A percentile compares a stretch with the other conserved stretches of the same genome.
phyloP scores from a whole-genome alignment of 805 yeast genomes.

The Lachancea mirantina region DNA sequence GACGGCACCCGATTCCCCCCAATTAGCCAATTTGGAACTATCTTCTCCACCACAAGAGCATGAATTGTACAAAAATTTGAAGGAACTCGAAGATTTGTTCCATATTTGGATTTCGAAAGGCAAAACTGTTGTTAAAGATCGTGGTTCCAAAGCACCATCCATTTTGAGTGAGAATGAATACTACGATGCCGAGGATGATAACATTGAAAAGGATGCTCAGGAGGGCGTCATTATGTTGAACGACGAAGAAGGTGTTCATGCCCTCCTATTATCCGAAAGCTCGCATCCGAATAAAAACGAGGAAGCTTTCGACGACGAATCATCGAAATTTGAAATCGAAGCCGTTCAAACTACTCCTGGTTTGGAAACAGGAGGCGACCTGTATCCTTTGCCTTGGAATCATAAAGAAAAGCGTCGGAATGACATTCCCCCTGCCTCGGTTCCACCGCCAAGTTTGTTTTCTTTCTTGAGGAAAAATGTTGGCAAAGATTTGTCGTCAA shows the following conservation, averaged over 20 bases:
- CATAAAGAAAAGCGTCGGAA: conserved; percentile 44
- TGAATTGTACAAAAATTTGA: conserved; percentile 20
- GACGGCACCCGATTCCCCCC: neutral
- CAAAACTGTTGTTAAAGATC: conserved; percentile 2
- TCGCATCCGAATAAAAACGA: conserved; percentile 2
- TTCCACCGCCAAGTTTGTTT: conserved; percentile 76
- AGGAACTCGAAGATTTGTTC: conserved; percentile 20
- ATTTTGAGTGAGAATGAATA: conserved; percentile 42
- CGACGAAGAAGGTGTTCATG: conserved; percentile 24
- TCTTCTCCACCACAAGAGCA: conserved; percentile 14
- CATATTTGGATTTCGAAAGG: conserved; percentile 6
- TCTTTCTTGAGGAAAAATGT: conserved; percentile 80
- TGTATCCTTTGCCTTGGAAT: conserved; percentile 63
- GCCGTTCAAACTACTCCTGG: conserved; percentile 5
- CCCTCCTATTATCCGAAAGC: conserved; percentile 4
- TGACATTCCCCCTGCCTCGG: conserved; percentile 50
- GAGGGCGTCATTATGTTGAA: conserved; percentile 53
- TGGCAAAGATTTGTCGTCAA: conserved; percentile 78
- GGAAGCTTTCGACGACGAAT: conserved; percentile 6
- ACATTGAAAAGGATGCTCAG: conserved; percentile 11
- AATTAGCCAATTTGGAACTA: neutral
- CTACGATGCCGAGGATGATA: conserved; percentile 61
- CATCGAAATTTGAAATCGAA: conserved; percentile 6
- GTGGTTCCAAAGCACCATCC: conserved; percentile 11
- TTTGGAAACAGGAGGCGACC: conserved; percentile 23